Evolutionary conservation across 1,284 basidiomycete genomes (phyloP).

Genomic region (Cutaneotrichosporon cutaneum): DNA sequence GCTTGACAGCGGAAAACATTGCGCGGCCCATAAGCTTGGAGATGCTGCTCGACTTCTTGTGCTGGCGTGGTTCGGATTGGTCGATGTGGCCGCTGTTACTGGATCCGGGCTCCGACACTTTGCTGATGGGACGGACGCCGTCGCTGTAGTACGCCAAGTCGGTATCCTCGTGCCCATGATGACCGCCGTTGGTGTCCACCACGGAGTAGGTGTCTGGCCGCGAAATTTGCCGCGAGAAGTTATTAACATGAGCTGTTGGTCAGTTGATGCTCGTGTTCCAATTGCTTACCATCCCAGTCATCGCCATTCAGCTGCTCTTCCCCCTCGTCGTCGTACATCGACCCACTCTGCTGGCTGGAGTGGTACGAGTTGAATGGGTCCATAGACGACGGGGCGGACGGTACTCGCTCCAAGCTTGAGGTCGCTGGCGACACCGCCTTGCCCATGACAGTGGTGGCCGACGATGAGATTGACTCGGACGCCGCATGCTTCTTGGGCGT

Average conservation of each 20-base stretch:
- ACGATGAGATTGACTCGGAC: conserved; percentile 37
- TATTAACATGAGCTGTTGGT: background rate
- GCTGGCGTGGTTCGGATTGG: conserved; percentile 29
- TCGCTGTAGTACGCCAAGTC: background rate
- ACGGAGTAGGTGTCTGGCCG: background rate
- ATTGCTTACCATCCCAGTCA: background rate
- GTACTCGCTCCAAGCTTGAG: background rate
- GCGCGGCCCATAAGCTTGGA: conserved; percentile 37
- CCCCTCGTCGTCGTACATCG: background rate
- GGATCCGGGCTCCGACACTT: background rate
- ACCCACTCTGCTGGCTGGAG: background rate
- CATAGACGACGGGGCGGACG: background rate
- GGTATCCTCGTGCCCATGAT: background rate
- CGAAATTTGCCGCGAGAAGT: background rate
- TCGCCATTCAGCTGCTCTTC: background rate
- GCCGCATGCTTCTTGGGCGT: conserved; percentile 30
- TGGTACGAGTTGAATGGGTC: conserved; percentile 6
- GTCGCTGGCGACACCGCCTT: background rate
- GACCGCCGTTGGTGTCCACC: background rate
- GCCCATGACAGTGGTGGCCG: conserved; percentile 15
- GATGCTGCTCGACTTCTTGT: conserved; percentile 43
- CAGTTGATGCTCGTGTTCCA: background rate
- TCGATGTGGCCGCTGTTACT: background rate
- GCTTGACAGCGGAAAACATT: conserved; percentile 15
- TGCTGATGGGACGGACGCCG: background rate